Percentiles rank a stretch among this genome's conserved stretches.
Conservation (phyloP, 1,139 yeast species). For the Wickerhamiella pararugosa region DNA sequence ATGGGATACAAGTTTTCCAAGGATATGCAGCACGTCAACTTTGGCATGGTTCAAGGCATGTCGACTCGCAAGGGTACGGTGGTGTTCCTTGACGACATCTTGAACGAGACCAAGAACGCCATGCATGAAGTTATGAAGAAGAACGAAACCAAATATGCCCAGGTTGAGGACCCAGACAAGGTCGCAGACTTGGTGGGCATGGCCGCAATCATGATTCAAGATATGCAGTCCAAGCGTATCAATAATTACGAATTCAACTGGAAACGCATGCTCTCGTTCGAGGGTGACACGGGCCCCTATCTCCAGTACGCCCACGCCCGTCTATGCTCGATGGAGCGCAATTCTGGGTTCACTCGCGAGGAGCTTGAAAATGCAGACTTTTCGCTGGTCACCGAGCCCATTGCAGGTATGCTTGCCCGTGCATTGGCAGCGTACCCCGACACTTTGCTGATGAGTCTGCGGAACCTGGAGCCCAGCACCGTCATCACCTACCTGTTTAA, state of each 20-base stretch:
- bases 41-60: slow-evolving; percentile 99
- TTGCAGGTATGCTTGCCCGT: slow-evolving; percentile 61
- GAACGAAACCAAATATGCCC: slow-evolving; percentile 82
- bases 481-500: slow-evolving; percentile 86
- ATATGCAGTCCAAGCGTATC: slow-evolving; percentile 94
- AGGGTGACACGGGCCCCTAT: slow-evolving; percentile 99
- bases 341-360: slow-evolving; percentile 33
- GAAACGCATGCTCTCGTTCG: slow-evolving; percentile 97
- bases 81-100: slow-evolving; percentile 84
- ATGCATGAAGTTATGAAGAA: slow-evolving; percentile 97
- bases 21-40: slow-evolving; percentile 67
- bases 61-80: slow-evolving; percentile 97
- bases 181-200: slow-evolving; percentile 94
- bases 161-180: slow-evolving; percentile 86
- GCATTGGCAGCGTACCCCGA: slow-evolving; percentile 86
- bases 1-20: slow-evolving; percentile 87
- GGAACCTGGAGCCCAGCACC: slow-evolving; percentile 86
- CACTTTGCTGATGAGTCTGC: slow-evolving; percentile 65
- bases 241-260: slow-evolving; percentile 94
- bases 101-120: slow-evolving; percentile 85
- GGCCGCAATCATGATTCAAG: slow-evolving; percentile 97
- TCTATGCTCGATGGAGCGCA: slow-evolving; percentile 87
- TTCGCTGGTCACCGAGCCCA: slow-evolving; percentile 59
- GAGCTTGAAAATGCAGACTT: slow-evolving; percentile 48
- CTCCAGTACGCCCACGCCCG: slow-evolving; percentile 98